Evolutionary conservation across 2,329 filamentous ascomycete genomes (phyloP).

Genomic region (Gyromitra esculenta): DNA sequence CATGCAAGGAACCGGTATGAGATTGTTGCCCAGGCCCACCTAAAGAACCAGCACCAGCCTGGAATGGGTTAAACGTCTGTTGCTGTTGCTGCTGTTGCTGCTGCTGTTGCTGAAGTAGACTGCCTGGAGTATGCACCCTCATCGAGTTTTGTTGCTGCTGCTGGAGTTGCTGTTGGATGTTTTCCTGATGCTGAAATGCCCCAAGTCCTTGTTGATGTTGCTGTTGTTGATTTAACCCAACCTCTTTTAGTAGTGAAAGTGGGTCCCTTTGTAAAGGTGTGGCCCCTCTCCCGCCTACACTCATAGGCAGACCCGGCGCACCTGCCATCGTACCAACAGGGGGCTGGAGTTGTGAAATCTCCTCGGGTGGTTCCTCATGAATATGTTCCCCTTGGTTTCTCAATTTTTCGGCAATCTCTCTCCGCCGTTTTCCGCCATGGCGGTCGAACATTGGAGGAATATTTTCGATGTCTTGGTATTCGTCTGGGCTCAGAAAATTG

Average conservation of each 20-base stretch:
- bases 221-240: constrained; percentile 37
- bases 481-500: constrained; percentile 55
- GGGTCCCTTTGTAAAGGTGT: constrained; percentile 52
- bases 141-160: constrained; percentile 53
- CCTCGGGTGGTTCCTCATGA: constrained; percentile 50
- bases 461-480: constrained; percentile 62
- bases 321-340: constrained; percentile 50
- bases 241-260: constrained; percentile 43
- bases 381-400: constrained; percentile 69
- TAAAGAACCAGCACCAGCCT: constrained; percentile 45
- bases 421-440: constrained; percentile 81
- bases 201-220: constrained; percentile 40
- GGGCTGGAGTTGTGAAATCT: constrained; percentile 43
- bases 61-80: constrained; percentile 52
- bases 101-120: constrained; percentile 50
- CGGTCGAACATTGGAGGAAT: constrained; percentile 84
- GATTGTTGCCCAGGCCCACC: constrained; percentile 64
- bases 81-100: constrained; percentile 53
- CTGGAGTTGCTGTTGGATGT: constrained; percentile 56
- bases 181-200: constrained; percentile 55
- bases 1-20: constrained; percentile 71
- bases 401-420: constrained; percentile 69
- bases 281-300: constrained; percentile 40
- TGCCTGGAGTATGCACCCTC: constrained; percentile 52
- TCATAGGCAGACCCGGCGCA: constrained; percentile 48